Percentiles rank a stretch among this genome's conserved stretches.
Conservation (phyloP, 345 rosid species). For the Diplotaxis tenuifolia region DNA sequence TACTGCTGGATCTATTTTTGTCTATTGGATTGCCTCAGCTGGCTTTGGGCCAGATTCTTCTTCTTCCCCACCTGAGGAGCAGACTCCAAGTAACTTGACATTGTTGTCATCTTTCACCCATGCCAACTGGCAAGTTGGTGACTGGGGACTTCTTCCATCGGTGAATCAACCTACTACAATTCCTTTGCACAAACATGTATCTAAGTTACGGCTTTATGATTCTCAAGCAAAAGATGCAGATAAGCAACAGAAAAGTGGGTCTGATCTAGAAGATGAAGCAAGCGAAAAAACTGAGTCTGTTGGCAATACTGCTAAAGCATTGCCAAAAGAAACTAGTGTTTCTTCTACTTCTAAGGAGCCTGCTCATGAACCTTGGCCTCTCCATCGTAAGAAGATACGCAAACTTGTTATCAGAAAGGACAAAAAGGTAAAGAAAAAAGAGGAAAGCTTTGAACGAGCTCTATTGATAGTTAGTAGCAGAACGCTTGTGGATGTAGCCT, state of each 20-base stretch:
- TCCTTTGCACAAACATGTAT: slow-evolving; percentile 49
- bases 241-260: slow-evolving; percentile 38
- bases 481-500: slow-evolving; percentile 74
- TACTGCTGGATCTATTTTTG: slow-evolving; percentile 75
- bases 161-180: slow-evolving; percentile 42
- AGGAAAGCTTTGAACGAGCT: slow-evolving; percentile 85
- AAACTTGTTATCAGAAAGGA: slow-evolving; percentile 80
- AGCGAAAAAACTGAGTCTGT: slow-evolving; percentile 41
- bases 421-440: slow-evolving; percentile 74
- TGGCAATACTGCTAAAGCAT: slow-evolving; percentile 41
- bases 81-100: slow-evolving; percentile 81
- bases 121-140: slow-evolving; percentile 96
- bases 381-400: slow-evolving; percentile 87
- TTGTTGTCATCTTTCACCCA: slow-evolving; percentile 81
- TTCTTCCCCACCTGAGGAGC: slow-evolving; percentile 88
- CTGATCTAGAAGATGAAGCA: slow-evolving; percentile 52
- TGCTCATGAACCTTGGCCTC: slow-evolving; percentile 77
- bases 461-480: slow-evolving; percentile 65
- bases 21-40: slow-evolving; percentile 97
- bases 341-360: slow-evolving; percentile 63
- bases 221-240: slow-evolving; percentile 32
- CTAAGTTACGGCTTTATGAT: slow-evolving; percentile 54
- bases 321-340: slow-evolving; percentile 40
- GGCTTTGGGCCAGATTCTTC: slow-evolving; percentile 87
- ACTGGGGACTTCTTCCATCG: slow-evolving; percentile 79